phyloP scores from a whole-genome alignment of 768 basidiomycete genomes.

The Lactarius sanguifluus region DNA sequence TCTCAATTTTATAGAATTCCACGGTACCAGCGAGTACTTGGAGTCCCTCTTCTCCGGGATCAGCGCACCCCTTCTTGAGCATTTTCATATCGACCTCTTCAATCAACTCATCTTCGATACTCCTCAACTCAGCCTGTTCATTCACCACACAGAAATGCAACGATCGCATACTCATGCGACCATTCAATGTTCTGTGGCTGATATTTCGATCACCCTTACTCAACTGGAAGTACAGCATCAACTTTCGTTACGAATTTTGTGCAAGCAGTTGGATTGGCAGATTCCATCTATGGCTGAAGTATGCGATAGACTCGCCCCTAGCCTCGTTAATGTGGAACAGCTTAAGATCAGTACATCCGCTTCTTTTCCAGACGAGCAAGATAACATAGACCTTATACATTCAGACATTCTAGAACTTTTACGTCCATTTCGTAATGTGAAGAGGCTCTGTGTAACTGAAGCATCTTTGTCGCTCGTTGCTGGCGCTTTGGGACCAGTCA shows the following conservation, averaged over 20 bases:
- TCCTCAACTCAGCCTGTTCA: background rate
- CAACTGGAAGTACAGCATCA: background rate
- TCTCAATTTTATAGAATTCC: slow-evolving; percentile 5
- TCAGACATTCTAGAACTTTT: background rate
- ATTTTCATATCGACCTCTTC: slow-evolving; percentile 7
- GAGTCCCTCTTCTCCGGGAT: slow-evolving; percentile 6
- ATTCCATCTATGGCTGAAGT: background rate
- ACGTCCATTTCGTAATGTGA: background rate
- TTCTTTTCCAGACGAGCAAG: background rate
- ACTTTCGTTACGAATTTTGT: slow-evolving; percentile 1
- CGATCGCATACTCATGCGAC: background rate
- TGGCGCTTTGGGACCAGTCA: background rate
- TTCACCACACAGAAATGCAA: background rate
- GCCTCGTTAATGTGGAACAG: background rate
- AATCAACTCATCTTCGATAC: background rate
- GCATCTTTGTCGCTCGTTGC: background rate
- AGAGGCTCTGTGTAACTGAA: background rate
- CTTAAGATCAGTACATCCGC: slow-evolving; percentile 1
- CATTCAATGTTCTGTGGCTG: background rate
- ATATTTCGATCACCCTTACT: slow-evolving; percentile 8
- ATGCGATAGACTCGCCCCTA: background rate
- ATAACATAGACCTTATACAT: background rate
- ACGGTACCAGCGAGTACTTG: slow-evolving; percentile 9
- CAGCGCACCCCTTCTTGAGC: background rate
- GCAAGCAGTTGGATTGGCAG: background rate